These are phyloP conservation scores for Plasmodium fragile DNA, from an alignment of 169 alveolate genomes.

Conservation along the genomic window DNA sequence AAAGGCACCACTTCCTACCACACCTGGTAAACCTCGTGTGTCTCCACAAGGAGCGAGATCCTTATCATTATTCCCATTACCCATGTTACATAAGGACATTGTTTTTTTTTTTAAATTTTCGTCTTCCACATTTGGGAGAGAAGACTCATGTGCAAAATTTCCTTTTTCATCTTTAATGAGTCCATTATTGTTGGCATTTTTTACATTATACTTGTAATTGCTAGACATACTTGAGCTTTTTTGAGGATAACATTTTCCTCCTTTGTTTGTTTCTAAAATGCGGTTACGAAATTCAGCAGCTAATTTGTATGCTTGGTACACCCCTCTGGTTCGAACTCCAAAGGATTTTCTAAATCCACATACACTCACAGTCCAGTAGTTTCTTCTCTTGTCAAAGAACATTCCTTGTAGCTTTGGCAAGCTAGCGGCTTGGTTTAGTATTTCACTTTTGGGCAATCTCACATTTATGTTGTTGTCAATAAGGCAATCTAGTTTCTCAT, in stretches of 20 bases:
- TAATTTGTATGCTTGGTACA: slow-evolving; percentile 74
- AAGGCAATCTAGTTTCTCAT: slow-evolving; percentile 38
- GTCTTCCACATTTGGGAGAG: neutral
- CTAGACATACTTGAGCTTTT: slow-evolving; percentile 37
- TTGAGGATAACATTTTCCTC: slow-evolving; percentile 66
- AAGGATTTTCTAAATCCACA: slow-evolving; percentile 76
- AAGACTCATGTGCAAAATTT: neutral
- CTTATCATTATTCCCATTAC: slow-evolving; percentile 37
- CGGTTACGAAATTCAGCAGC: slow-evolving; percentile 76
- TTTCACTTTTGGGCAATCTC: slow-evolving; percentile 75
- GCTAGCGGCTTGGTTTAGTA: slow-evolving; percentile 74
- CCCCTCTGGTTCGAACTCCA: slow-evolving; percentile 78
- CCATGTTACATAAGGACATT: neutral
- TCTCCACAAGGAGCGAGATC: slow-evolving; percentile 37
- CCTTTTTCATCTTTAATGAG: slow-evolving; percentile 44
- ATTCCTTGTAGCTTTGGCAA: slow-evolving; percentile 76
- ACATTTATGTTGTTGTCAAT: slow-evolving; percentile 45
- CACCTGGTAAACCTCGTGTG: neutral
- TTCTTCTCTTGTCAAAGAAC: slow-evolving; percentile 77
- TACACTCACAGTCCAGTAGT: slow-evolving; percentile 78
- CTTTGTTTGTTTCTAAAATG: slow-evolving; percentile 69
- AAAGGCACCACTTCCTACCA: neutral
- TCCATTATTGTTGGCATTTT: neutral
- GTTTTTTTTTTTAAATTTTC: slow-evolving; percentile 1
- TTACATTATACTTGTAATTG: slow-evolving; percentile 55